Evolutionary conservation across 179 eudicot genomes (phyloP), one percentile per base, ranked within the genome.

Genomic region (Beta corolliflora): DNA sequence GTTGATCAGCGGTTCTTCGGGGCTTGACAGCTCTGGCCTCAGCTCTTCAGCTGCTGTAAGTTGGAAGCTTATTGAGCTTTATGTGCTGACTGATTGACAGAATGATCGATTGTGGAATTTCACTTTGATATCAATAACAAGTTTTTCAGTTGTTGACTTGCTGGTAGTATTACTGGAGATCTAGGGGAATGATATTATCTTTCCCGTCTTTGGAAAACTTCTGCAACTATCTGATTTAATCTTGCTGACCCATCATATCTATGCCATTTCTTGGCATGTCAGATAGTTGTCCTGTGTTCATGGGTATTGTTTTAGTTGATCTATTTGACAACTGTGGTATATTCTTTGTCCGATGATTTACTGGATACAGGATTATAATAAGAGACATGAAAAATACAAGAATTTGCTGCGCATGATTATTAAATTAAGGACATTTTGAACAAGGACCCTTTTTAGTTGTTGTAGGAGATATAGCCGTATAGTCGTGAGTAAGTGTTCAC

Each of bases 41-140:
- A 97, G 99, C 94, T 97, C 99, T 56, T 97, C 99, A 52, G 98
- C 99, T 72, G 99, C 99, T 83, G 98, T 97, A 93, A 89, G 99
- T 90, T 86, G 48, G 31, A 81, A 65, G 44, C 75, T 56, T 9
- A n/a, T 73, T 48, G 52, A 56, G 52, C 58, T 75, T 2, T 1
- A 58, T 75, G 68, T 18, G 61, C 71, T 58, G 53, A 45, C 45
- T 77, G 8, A 68, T 54, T 63, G 19, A 55, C 13, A 76, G 45
- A 48, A 36, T 77, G 46, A 8, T 80, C 31, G 50, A 71, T 48
- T 11, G 36, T 69, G 75, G 36, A 48, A 77, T 23, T 52, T 31
- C n/a, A 54, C 76, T 52, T 53, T 53, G 64, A 5, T 9, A 66
- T 74, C 13, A 46, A 12, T 16, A 29, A 44, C 44, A 64, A 54